Conservation (phyloP, 129 eudicot genomes). For the Artemisia argyi region DNA sequence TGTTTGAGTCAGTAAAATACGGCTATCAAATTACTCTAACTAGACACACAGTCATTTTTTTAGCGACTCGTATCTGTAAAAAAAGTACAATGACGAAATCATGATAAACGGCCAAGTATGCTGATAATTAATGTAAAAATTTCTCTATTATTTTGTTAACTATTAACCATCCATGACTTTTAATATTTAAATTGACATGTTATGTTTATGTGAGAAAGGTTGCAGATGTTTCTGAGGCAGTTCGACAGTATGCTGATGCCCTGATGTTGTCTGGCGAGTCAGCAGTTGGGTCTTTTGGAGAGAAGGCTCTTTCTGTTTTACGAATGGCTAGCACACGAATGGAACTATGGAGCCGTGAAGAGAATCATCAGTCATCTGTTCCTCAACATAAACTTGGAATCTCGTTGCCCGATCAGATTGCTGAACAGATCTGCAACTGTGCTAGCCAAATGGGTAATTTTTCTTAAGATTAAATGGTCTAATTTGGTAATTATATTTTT, state of each 20-base stretch:
- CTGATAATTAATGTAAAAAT: too few relatives aligned
- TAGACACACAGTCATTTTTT: too few relatives aligned
- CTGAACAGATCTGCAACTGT: conserved; percentile 62
- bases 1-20: too few relatives aligned
- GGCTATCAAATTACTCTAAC: too few relatives aligned
- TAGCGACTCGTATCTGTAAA: too few relatives aligned
- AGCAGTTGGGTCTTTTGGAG: conserved; percentile 59
- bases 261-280: conserved; percentile 78
- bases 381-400: conserved; percentile 37
- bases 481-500: background rate
- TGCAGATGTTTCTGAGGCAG: conserved; percentile 82
- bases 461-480: background rate
- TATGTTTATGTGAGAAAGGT: conserved; percentile 39
- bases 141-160: background rate
- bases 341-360: conserved; percentile 62
- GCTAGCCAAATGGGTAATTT: conserved; percentile 64
- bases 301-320: conserved; percentile 62
- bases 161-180: background rate
- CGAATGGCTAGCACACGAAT: conserved; percentile 57
- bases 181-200: background rate
- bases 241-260: conserved; percentile 76
- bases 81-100: too few relatives aligned
- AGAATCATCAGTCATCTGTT: conserved; percentile 36
- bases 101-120: too few relatives aligned
- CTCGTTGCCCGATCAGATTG: conserved; percentile 52